Evolutionary conservation across 2,329 filamentous ascomycete genomes (phyloP).

Genomic region (Nemania diffusa): DNA sequence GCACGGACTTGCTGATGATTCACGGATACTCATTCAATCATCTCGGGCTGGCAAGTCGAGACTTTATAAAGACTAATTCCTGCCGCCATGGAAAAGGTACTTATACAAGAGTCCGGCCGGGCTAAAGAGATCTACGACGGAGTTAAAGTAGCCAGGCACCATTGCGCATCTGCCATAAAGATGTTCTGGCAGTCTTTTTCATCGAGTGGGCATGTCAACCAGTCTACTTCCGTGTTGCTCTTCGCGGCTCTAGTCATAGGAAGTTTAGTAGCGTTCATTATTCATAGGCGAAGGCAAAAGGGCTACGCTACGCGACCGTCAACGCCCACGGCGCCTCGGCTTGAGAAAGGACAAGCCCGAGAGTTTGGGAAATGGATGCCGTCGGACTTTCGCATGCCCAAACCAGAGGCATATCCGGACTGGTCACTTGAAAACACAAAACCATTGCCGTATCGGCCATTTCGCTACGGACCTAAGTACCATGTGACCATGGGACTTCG

Average conservation of each 20-base stretch:
- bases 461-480: conserved; percentile 80
- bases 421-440: conserved; percentile 77
- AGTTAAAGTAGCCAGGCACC: conserved; percentile 26
- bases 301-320: conserved; percentile 33
- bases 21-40: background rate
- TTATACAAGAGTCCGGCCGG: conserved; percentile 28
- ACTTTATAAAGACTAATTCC: conserved; percentile 5
- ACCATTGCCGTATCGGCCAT: conserved; percentile 81
- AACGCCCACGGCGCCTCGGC: conserved; percentile 41
- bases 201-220: conserved; percentile 18
- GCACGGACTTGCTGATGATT: conserved; percentile 5
- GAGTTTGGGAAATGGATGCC: conserved; percentile 46
- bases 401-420: conserved; percentile 65
- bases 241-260: conserved; percentile 37
- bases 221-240: conserved; percentile 29
- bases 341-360: conserved; percentile 44
- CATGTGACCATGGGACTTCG: conserved; percentile 81
- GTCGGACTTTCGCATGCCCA: conserved; percentile 45
- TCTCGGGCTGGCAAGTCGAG: background rate
- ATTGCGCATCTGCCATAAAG: conserved; percentile 35
- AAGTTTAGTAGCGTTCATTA: conserved; percentile 32
- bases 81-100: conserved; percentile 26
- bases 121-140: conserved; percentile 33
- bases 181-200: conserved; percentile 29
- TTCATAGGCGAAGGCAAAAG: conserved; percentile 33